Evolutionary conservation across 768 basidiomycete genomes (phyloP), one percentile per base, ranked within the genome.

Genomic region (Trametes cubensis): DNA sequence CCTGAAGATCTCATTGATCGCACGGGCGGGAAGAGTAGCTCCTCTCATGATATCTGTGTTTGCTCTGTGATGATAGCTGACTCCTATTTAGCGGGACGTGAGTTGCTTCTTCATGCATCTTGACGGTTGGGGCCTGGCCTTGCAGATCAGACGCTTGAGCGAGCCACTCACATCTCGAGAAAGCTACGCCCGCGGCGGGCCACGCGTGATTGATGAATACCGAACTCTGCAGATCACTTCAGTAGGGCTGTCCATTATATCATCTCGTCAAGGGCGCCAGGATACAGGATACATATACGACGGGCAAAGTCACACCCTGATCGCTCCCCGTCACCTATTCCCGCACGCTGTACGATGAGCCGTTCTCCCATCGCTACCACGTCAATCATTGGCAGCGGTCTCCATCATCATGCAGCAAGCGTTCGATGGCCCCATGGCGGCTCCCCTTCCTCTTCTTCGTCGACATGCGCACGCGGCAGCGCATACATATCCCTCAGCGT

Each of bases 311-410:
- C 49, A 59, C 58, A 23, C 40, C 57, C 28, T 59, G 62, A 59
- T 59, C 23, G 21, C 44, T 38, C 57, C 58, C 62, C 62, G 62
- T 63, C 62, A 59, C 53, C 46, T 28, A 34, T 28, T 38, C 23
- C 58, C 49, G 49, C 58, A 59, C 62, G 51, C 57, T 40, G 62
- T 55, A 54, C 56, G 57, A 63, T 55, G 62, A 49, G 45, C 21
- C 45, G 39, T 63, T 63, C 57, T 50, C 40, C 63, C 63, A 55
- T 64, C 63, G 63, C 58, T 64, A 64, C 63, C 58, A 64, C 55
- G 63, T 60, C 63, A 64, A 60, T 57, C 63, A 60, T 48, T 21
- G 63, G 54, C 49, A 56, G 54, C 50, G 58, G 53, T 63, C 62
- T 55, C 58, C 62, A 58, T 58, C 62, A 58, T 58, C 57, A 59